phyloP scores from a whole-genome alignment of 768 basidiomycete genomes.

The Suillus sp. region DNA sequence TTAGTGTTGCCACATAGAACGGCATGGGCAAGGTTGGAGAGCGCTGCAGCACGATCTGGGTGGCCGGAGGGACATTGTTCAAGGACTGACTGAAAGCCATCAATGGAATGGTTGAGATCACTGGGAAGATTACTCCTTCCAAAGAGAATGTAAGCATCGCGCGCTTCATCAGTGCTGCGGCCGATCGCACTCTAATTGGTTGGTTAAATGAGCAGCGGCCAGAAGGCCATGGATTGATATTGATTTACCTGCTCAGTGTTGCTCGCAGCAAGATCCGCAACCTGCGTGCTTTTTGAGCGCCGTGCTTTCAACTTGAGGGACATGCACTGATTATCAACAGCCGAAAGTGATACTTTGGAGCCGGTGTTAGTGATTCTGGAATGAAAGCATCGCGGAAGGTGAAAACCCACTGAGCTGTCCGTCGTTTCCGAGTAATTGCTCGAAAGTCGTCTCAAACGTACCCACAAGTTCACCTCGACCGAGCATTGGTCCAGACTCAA shows the following conservation, averaged over 20 bases:
- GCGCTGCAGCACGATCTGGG: slow-evolving; percentile 14
- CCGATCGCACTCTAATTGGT: background rate
- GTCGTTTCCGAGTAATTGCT: background rate
- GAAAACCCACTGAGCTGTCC: background rate
- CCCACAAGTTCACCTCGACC: slow-evolving; percentile 1
- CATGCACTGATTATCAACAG: background rate
- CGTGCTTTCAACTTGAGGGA: background rate
- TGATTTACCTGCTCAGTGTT: background rate
- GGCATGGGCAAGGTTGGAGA: slow-evolving; percentile 16
- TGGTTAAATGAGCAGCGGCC: background rate
- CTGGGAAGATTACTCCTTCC: background rate
- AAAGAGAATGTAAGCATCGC: background rate
- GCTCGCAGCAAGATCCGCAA: background rate
- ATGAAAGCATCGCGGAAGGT: background rate
- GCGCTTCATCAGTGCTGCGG: background rate
- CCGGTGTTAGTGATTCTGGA: background rate
- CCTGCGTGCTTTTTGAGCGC: background rate
- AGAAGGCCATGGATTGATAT: background rate
- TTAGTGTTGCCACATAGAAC: background rate
- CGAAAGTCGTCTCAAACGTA: background rate
- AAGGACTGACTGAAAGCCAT: slow-evolving; percentile 16
- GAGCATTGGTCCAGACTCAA: background rate
- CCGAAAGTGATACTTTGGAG: background rate
- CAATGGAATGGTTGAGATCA: slow-evolving; percentile 26
- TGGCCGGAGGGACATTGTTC: slow-evolving; percentile 16